Base-by-base conservation (phyloP, 2,329 filamentous ascomycete species). In the Penicillium sp. region DNA sequence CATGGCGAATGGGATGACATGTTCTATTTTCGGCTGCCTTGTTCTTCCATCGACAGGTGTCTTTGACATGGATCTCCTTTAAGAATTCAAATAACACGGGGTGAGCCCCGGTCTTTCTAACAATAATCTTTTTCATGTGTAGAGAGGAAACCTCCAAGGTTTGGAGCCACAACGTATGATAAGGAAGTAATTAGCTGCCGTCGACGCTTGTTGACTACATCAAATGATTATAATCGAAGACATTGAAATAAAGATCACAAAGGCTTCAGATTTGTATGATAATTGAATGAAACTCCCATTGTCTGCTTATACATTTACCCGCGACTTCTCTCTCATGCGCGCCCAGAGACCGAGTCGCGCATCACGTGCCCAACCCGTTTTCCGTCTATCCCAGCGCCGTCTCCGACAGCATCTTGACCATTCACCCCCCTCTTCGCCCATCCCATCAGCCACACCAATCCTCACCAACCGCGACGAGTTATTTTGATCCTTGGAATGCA, bases 401-500 rank as follows among this genome's bases (percentile, higher is more conserved):
- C 55, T 48, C 44, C 57, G 47, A 47, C 54, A 50, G 44, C 44
- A 49, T 46, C 51, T 49, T 50, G 40, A 43, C 42, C 55, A 62
- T 59, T 56, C 50, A 51, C 44, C 32, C 44, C 35, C 38, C 45
- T 44, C 49, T 42, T 50, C 53, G 54, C 50, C 53, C 54, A 51
- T 42, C 44, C 24, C 38, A 40, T 40, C 38, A 40, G 23, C 38
- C 38, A 40, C 35, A 13, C 23, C 49, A 53, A 44, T 54, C 44
- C 45, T 28, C 48, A 57, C 47, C 47, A 47, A 46, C 49, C 41
- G 35, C 49, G 41, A 48, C 54, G 46, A 51, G 52, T 52, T 24
- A 29, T 29, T 28, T 53, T 46, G 47, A 48, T 51, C 35, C 49
- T 53, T 68, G 65, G 62, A 65, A 67, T 68, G 65, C 58, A 64